Conservation (phyloP, 768 basidiomycete genomes). For the Phylloporus arenicola region DNA sequence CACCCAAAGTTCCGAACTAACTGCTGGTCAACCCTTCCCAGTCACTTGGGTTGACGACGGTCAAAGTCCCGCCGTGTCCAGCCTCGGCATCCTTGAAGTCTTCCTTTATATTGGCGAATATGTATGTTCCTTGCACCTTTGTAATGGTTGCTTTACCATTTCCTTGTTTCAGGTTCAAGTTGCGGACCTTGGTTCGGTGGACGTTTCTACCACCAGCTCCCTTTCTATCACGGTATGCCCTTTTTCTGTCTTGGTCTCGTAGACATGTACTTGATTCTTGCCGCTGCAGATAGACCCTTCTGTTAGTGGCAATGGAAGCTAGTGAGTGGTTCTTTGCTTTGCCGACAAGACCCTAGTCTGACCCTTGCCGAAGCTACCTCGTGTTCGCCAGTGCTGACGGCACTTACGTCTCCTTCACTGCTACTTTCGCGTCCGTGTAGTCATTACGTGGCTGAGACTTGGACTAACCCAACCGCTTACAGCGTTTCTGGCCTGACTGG, state of each 20-base stretch:
- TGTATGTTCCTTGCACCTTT: slow-evolving; percentile 33
- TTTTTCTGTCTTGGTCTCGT: not conserved
- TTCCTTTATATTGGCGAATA: slow-evolving; percentile 54
- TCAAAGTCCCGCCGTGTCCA: slow-evolving; percentile 38
- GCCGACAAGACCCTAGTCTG: not conserved
- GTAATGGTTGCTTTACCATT: not conserved
- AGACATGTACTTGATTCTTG: not conserved
- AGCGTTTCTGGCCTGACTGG: slow-evolving; percentile 60
- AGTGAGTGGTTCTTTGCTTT: slow-evolving; percentile 39
- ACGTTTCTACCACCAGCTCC: slow-evolving; percentile 45
- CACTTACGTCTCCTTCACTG: slow-evolving; percentile 43
- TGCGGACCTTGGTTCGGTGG: slow-evolving; percentile 39
- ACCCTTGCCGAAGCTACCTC: slow-evolving; percentile 46
- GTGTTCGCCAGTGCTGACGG: slow-evolving; percentile 43
- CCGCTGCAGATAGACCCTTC: slow-evolving; percentile 44
- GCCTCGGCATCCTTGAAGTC: slow-evolving; percentile 49
- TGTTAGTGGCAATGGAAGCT: slow-evolving; percentile 51
- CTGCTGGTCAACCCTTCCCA: slow-evolving; percentile 47
- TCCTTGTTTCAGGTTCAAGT: slow-evolving; percentile 36
- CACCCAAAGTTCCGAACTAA: slow-evolving; percentile 38
- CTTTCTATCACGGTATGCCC: slow-evolving; percentile 51
- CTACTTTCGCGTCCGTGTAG: slow-evolving; percentile 47
- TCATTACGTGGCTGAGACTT: not conserved
- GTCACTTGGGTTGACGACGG: slow-evolving; percentile 68
- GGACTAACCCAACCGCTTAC: slow-evolving; percentile 5